phyloP scores from a whole-genome alignment of 2,329 filamentous ascomycete genomes.

The Neophaeococcomyces aloes region DNA sequence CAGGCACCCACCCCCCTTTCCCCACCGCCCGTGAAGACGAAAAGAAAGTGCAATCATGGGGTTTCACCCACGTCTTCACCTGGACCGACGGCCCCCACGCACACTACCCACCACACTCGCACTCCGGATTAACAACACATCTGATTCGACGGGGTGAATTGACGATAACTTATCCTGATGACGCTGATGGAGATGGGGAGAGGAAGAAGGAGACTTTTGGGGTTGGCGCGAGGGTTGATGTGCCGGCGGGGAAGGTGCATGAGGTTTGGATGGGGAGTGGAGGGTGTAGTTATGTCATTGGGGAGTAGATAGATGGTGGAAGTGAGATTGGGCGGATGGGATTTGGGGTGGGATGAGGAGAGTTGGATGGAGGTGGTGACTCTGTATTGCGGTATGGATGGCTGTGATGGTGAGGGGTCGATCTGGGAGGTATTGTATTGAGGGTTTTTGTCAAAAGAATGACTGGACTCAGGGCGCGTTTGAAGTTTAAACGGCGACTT shows the following conservation, averaged over 20 bases:
- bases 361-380: too few species aligned
- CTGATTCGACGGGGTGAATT: conserved; percentile 47
- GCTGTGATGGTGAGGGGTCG: too few species aligned
- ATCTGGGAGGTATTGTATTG: too few species aligned
- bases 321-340: too few species aligned
- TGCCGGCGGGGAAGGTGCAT: conserved; percentile 45
- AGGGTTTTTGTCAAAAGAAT: too few species aligned
- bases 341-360: too few species aligned
- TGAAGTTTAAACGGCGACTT: too few species aligned
- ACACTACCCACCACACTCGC: conserved; percentile 50
- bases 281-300: conserved; percentile 10
- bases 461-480: too few species aligned
- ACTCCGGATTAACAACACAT: conserved; percentile 48
- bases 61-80: conserved; percentile 50
- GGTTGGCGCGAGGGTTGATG: conserved; percentile 45
- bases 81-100: conserved; percentile 52
- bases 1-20: too few species aligned
- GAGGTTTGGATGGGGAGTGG: conserved; percentile 52
- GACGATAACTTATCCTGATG: conserved; percentile 48
- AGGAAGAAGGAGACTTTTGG: conserved; percentile 46
- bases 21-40: conserved; percentile 36
- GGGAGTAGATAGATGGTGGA: conserved; percentile 3
- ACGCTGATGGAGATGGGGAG: conserved; percentile 40
- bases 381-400: too few species aligned
- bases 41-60: conserved; percentile 46